Evolutionary conservation across 352 stramenopile genomes (phyloP), one percentile per base, ranked within the genome.

Genomic region (Pythium utonaiense): DNA sequence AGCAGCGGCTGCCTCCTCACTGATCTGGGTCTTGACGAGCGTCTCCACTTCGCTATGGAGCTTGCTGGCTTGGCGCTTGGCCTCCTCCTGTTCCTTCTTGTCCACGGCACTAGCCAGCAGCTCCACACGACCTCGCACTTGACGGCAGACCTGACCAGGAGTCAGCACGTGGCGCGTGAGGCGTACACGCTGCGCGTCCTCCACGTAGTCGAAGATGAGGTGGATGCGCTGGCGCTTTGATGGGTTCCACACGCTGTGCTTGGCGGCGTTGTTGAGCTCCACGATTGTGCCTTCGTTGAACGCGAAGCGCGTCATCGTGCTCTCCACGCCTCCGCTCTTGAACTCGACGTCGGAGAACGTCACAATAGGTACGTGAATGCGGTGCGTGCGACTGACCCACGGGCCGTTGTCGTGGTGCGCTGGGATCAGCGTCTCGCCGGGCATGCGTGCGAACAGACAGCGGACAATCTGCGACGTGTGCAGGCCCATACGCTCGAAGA

Each of bases 201-300:
- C 89, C 3, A 98, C 89, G 69, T 98, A 99, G 80, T 99, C 96
- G 56, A 99, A 89, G 69, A 99, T 99, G 44, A 99, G 77, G 74
- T 98, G 96, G n/a, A 98, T 91, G 27, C 96, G 86, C 65, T 90
- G 67, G n/a, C 83, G 62, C 24, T 70, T 52, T 49, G 72, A 84
- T 25, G 79, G 80, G 73, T 98, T 98, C 52, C 85, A 87, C 8
- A 98, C 81, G 59, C 68, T 78, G 77, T 98, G 94, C 69, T 98
- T 98, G 51, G 89, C 89, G 49, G 96, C 89, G 71, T 99, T 99
- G 77, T 99, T 99, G 55, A 99, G 94, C 83, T 99, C 96, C 69
- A 98, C 89, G 30, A 98, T 87, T 54, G 91, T 77, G 58, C 93
- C 95, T 66, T 96, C 87, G 60, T 81, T 77, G 64, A 97, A 98